Base-by-base conservation (phyloP, 1,139 yeast genomes). In the Geotrichum restrictum region DNA sequence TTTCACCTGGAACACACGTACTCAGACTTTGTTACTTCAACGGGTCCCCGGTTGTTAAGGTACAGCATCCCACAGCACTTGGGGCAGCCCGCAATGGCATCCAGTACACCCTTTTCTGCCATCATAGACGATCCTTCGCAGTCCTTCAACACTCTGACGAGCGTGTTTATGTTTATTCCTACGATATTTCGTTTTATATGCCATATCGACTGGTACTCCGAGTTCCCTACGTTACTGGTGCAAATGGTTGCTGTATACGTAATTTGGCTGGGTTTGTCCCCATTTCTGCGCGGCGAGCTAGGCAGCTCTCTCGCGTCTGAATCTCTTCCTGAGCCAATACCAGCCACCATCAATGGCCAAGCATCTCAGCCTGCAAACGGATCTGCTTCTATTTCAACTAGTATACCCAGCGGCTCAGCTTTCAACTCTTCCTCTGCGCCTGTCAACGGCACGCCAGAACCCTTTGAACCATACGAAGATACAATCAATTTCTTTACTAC, bases 241-340 rank as follows among this genome's bases (percentile, higher is more conserved):
- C 69, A 65, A 49, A 56, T 60, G 18, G 59, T 64, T 16, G 67
- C 68, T 10, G 57, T 65, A 40, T 67, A 65, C 51, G 68, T 65
- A 19, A 60, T 64, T 34, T 61, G 63, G 8, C 56, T 61, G 33
- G 66, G 66, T 2, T 51, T 65, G 36, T 48, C 62, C 18, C 66
- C 68, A 6, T 64, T 59, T 44, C 41, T 65, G n/a, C 55, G 64
- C 27, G 60, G 59, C 29, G 59, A 62, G 24, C 61, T 63, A 6
- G 49, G 48, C 14, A 43, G 42, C 19, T 47, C 52, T 11, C 29
- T 47, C 7, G 38, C 52, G 7, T 51, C 54, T 27, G 49, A 46
- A 14, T 27, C 16, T 29, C 14, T 19, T 5, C 43, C 42, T 6
- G 44, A 37, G 13, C 24, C 32, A 3, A 18, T 29, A 13, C 32